phyloP scores from a whole-genome alignment of 2,329 filamentous ascomycete genomes.

The Aureobasidium musti region DNA sequence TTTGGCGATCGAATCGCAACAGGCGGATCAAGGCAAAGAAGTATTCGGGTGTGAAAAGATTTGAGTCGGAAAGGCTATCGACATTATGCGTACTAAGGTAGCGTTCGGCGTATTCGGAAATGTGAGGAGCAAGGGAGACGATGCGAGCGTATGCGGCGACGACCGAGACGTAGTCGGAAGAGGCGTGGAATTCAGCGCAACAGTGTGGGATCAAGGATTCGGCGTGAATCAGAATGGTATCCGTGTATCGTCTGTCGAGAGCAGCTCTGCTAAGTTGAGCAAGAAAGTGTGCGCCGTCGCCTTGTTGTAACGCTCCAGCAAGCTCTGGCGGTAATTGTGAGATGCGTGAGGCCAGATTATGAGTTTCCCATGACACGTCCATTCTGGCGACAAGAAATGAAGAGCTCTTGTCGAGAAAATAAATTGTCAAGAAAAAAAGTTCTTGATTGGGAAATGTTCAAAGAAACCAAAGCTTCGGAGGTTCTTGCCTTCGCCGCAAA shows the following conservation, averaged over 20 bases:
- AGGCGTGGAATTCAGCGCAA: constrained; percentile 57
- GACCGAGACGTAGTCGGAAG: constrained; percentile 45
- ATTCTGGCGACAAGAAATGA: constrained; percentile 26
- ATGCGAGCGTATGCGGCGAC: constrained; percentile 77
- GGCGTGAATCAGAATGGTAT: constrained; percentile 72
- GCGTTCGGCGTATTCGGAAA: constrained; percentile 71
- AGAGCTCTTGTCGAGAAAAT: neutral
- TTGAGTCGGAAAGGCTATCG: constrained; percentile 28
- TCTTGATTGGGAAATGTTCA: constrained; percentile 10
- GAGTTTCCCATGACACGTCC: constrained; percentile 31
- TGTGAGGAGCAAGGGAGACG: constrained; percentile 76
- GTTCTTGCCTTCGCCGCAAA: constrained; percentile 27
- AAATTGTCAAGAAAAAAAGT: constrained; percentile 10
- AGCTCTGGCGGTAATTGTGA: constrained; percentile 69
- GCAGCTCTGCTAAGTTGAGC: constrained; percentile 69
- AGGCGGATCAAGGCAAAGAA: constrained; percentile 77
- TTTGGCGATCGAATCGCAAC: constrained; percentile 70
- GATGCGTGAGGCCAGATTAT: constrained; percentile 41
- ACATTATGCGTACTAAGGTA: constrained; percentile 28
- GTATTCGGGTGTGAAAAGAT: constrained; percentile 32
- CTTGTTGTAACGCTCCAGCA: constrained; percentile 64
- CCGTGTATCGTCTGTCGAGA: constrained; percentile 69
- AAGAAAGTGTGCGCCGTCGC: constrained; percentile 66
- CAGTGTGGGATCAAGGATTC: constrained; percentile 77
- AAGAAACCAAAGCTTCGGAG: constrained; percentile 28